Percentiles rank a stretch among this genome's conserved stretches.
phyloP scores from a whole-genome alignment of 345 rosid genomes.

The Anacardium occidentale region DNA sequence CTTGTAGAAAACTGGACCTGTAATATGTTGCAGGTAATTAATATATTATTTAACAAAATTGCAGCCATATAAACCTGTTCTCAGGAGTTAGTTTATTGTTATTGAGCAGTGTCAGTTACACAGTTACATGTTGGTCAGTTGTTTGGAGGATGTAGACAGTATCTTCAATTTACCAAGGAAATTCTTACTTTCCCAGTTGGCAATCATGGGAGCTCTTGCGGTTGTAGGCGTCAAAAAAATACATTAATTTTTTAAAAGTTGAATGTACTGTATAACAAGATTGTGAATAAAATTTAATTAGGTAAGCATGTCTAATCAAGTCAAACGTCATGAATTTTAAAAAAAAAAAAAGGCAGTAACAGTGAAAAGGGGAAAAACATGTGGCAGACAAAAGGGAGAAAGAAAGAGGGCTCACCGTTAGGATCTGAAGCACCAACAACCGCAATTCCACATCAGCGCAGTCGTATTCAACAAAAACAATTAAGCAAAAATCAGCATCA shows the following conservation, averaged over 20 bases:
- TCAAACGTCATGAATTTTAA: no score
- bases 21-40: background rate
- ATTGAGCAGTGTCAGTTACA: background rate
- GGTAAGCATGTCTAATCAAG: no score
- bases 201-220: background rate
- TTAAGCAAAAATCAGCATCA: background rate
- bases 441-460: conserved; percentile 23
- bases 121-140: background rate
- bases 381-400: no score
- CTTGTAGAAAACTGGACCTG: conserved; percentile 88
- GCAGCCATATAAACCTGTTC: no score
- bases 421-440: conserved; percentile 61
- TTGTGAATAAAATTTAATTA: no score
- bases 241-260: no score
- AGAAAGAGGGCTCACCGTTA: conserved; percentile 53
- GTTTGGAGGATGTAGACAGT: background rate
- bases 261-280: no score
- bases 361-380: background rate
- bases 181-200: background rate
- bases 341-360: background rate
- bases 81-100: no score
- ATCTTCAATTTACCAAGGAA: background rate
- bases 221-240: background rate
- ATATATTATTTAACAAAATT: background rate
- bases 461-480: conserved; percentile 2